A percentile compares a stretch with the other conserved stretches of the same genome.
Evolutionary conservation across 2,329 filamentous ascomycete genomes (phyloP).

Genomic region (Nigrospora oryzae): DNA sequence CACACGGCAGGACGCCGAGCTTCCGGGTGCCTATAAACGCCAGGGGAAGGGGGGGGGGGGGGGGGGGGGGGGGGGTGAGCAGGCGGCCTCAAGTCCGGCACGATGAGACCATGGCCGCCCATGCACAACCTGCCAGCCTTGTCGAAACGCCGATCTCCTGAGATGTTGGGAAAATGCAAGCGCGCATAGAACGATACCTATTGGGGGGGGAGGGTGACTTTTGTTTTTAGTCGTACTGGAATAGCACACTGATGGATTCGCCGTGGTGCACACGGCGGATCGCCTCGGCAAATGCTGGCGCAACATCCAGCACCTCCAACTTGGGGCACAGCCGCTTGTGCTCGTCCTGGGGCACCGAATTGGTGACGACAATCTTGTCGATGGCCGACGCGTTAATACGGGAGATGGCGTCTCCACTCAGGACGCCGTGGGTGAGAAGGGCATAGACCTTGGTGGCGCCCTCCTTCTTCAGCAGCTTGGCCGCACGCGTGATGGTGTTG

Average conservation of each 20-base stretch:
- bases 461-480: conserved; percentile 91
- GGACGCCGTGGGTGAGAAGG: conserved; percentile 86
- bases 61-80: not conserved
- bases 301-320: conserved; percentile 84
- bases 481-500: conserved; percentile 93
- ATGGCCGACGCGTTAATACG: conserved; percentile 89
- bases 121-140: not conserved
- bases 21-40: too few species aligned
- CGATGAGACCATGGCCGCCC: not conserved
- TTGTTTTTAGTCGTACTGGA: conserved; percentile 39
- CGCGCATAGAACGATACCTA: not conserved
- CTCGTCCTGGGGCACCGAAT: conserved; percentile 84
- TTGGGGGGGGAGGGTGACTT: too few species aligned
- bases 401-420: conserved; percentile 90
- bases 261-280: conserved; percentile 95
- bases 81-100: not conserved
- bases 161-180: conserved; percentile 1
- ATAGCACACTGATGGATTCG: conserved; percentile 93
- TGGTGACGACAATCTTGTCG: conserved; percentile 92
- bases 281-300: conserved; percentile 86
- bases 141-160: not conserved
- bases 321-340: conserved; percentile 74
- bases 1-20: too few species aligned
- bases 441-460: conserved; percentile 86
- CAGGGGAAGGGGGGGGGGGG: not conserved